Conservation (phyloP, 108 stramenopile species). For the Skeletonema marinoi region DNA sequence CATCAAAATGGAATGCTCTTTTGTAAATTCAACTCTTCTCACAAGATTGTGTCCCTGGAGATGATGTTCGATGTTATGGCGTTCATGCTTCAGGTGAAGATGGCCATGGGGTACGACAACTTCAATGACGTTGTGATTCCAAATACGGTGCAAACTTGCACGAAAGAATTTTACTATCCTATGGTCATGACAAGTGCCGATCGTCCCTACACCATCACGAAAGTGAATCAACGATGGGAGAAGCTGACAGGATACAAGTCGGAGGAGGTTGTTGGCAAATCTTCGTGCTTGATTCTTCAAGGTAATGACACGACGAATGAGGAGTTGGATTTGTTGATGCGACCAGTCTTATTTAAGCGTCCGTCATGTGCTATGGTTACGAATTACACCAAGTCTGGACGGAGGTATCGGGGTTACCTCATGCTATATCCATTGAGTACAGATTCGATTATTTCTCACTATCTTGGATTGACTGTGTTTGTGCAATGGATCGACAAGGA, state of each 20-base stretch:
- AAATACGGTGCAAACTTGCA: conserved; percentile 87
- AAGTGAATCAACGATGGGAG: conserved; percentile 89
- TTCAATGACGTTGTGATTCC: conserved; percentile 82
- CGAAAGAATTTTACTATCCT: conserved; percentile 73
- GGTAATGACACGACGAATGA: conserved; percentile 56
- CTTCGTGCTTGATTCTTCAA: conserved; percentile 72
- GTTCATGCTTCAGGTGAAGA: conserved; percentile 97
- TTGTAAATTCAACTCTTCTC: conserved; percentile 88
- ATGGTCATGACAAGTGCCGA: conserved; percentile 89
- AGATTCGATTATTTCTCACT: conserved; percentile 84
- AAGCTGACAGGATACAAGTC: conserved; percentile 85
- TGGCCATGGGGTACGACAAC: conserved; percentile 80
- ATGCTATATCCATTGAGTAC: conserved; percentile 80
- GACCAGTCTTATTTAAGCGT: conserved; percentile 78
- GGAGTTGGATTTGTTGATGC: conserved; percentile 65
- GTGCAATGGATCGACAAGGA: conserved; percentile 54
- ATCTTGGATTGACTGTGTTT: conserved; percentile 66
- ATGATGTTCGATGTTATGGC: conserved; percentile 98
- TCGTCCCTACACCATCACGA: conserved; percentile 86
- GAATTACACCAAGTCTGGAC: conserved; percentile 73
- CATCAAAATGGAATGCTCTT: conserved; percentile 93
- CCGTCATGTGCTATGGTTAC: conserved; percentile 71
- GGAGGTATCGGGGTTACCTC: conserved; percentile 66
- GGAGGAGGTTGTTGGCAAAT: conserved; percentile 84
- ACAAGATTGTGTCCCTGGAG: conserved; percentile 87